Base-by-base conservation (phyloP, 2,329 filamentous ascomycete genomes). In the Hypoxylon sp. region DNA sequence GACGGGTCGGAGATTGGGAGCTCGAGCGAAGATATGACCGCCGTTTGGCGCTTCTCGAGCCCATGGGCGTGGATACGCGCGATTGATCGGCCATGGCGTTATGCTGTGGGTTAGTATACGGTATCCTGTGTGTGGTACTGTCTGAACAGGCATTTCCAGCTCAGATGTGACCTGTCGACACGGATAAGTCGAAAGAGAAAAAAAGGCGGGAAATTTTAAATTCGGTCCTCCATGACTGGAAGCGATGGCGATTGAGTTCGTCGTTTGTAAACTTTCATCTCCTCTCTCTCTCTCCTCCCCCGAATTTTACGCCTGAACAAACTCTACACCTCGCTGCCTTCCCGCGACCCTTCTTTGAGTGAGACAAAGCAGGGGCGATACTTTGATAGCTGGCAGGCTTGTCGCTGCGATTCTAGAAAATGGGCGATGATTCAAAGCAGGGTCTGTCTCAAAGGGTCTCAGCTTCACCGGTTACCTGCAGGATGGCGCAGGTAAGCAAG, bases 1-100 rank as follows among this genome's bases (percentile, higher is more conserved):
- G 73, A 55, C 75, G 75, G n/a, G 75, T 70, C 15, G 79, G 77
- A 6, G 79, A 78, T 50, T 68, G 69, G 30, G 75, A 73, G 5
- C 65, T 66, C 11, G 71, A 65, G 42, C 73, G 74, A 26, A 69
- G 64, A 19, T 72, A 68, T n/a, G 26, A 27, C 51, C 74, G 72
- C 57, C 74, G 72, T 17, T 72, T 65, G 15, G 68, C 55, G 52
- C 69, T 63, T 45, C 75, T 70, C 40, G 71, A 69, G 51, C 67
- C 71, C 47, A 62, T 65, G 26, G 70, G 67, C 61, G 68, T 69
- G 44, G 69, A 66, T 29, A 60, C 46, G 42, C 53, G 54, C 50
- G 57, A 65, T 50, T 59, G 65, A 55, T 77, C 73, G 50, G 65
- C 60, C 67, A 69, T 68, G 21, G 34, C 51, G 44, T 23, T 23